Percentiles rank a stretch among this genome's conserved stretches.
These are phyloP conservation scores for Cercospora sp. DNA, from an alignment of 2,329 filamentous ascomycete genomes.

Conservation along the genomic window DNA sequence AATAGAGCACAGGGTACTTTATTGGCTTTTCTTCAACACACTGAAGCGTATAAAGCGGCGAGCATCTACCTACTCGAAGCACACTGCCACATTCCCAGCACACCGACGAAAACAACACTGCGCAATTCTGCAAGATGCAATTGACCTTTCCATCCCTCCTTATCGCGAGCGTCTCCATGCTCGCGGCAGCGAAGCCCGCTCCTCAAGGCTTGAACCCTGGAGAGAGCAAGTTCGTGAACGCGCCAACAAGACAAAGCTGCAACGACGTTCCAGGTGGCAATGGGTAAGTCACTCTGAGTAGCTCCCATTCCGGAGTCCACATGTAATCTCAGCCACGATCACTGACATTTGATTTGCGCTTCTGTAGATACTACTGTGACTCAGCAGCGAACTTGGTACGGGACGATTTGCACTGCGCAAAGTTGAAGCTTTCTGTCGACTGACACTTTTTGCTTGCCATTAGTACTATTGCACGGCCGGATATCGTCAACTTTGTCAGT, in stretches of 20 bases:
- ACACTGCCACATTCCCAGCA: neutral
- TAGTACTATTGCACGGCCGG: neutral
- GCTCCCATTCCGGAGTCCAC: neutral
- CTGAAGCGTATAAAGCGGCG: neutral
- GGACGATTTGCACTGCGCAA: neutral
- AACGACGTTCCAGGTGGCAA: neutral
- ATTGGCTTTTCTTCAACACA: neutral
- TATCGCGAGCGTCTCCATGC: neutral
- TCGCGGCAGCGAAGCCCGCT: neutral
- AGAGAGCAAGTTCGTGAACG: neutral
- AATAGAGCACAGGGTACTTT: neutral
- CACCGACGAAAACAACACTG: neutral
- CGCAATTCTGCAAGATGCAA: neutral
- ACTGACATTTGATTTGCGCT: neutral
- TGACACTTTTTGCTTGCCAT: neutral
- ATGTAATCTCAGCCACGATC: neutral
- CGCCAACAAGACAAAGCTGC: neutral
- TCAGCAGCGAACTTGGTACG: neutral
- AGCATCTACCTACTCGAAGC: neutral
- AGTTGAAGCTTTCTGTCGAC: neutral
- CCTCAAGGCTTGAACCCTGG: neutral
- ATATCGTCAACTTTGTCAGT: neutral
- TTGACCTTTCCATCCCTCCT: neutral
- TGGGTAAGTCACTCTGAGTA: neutral
- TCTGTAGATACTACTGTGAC: neutral